phyloP scores from a whole-genome alignment of 1,284 basidiomycete species.

The Anthracocystis walkeri region DNA sequence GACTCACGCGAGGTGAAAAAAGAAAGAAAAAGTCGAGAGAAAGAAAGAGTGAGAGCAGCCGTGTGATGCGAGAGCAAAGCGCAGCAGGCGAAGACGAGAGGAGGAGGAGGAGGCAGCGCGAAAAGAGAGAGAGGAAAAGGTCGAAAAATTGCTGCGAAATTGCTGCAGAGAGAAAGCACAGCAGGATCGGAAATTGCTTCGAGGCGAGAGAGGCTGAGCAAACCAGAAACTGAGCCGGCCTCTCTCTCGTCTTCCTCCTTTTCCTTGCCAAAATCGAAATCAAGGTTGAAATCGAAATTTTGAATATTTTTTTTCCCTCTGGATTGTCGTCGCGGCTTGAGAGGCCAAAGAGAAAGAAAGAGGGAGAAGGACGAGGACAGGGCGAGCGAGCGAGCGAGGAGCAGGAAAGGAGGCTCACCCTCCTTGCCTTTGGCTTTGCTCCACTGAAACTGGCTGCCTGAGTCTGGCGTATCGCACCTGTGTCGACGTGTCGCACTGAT shows the following conservation, averaged over 20 bases:
- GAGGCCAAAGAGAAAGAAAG: too few relatives aligned
- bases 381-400: not conserved
- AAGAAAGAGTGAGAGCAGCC: not conserved
- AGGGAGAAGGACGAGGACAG: not conserved
- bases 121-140: slow-evolving; percentile 13
- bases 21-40: not conserved
- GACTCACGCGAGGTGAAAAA: slow-evolving; percentile 13
- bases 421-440: slow-evolving; percentile 1
- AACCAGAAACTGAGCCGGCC: not conserved
- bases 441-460: not conserved
- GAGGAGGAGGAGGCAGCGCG: slow-evolving; percentile 7
- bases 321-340: not conserved
- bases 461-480: slow-evolving; percentile 7
- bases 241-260: not conserved
- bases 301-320: not conserved
- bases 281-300: not conserved
- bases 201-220: slow-evolving; percentile 5
- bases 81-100: slow-evolving; percentile 10
- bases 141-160: slow-evolving; percentile 2
- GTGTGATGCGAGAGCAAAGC: not conserved
- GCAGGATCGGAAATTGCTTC: slow-evolving; percentile 29
- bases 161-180: slow-evolving; percentile 19
- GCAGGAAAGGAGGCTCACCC: not conserved
- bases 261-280: not conserved
- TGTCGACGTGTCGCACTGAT: too few relatives aligned